Percentiles rank a stretch among this genome's conserved stretches.
Conservation (phyloP, 306 rosid species). For the Rosa lucieae region DNA sequence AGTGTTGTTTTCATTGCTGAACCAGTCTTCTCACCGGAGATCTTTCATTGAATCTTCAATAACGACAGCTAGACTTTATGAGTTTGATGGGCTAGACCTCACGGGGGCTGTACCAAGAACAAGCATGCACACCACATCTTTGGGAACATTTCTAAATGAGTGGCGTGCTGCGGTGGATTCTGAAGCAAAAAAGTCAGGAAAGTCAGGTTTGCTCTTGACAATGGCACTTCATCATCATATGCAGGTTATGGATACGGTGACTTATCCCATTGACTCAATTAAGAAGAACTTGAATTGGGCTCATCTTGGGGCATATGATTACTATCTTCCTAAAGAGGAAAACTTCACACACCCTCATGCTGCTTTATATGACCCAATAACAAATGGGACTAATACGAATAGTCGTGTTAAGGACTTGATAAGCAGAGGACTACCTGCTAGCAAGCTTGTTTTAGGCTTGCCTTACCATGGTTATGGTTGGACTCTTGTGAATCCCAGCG, state of each 20-base stretch:
- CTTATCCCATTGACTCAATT: slow-evolving; percentile 23
- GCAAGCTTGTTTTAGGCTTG: slow-evolving; percentile 35
- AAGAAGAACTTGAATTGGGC: slow-evolving; percentile 32
- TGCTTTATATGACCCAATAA: slow-evolving; percentile 24
- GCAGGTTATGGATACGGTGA: slow-evolving; percentile 17
- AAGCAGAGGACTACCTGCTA: slow-evolving; percentile 17
- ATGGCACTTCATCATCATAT: neutral
- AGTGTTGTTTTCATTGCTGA: slow-evolving; percentile 18
- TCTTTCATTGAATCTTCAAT: slow-evolving; percentile 35
- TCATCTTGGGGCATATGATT: slow-evolving; percentile 19
- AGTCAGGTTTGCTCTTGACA: slow-evolving; percentile 10
- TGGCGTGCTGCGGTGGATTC: slow-evolving; percentile 25
- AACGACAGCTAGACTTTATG: slow-evolving; percentile 26
- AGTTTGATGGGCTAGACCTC: slow-evolving; percentile 34
- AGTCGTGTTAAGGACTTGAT: slow-evolving; percentile 18
- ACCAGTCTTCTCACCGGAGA: slow-evolving; percentile 14
- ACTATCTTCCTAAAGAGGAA: slow-evolving; percentile 21
- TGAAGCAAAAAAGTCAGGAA: slow-evolving; percentile 18
- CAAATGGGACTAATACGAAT: slow-evolving; percentile 23
- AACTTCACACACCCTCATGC: slow-evolving; percentile 27
- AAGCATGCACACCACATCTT: slow-evolving; percentile 2
- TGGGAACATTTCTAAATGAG: slow-evolving; percentile 27
- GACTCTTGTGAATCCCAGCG: slow-evolving; percentile 26
- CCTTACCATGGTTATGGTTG: slow-evolving; percentile 37
- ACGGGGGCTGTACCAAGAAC: slow-evolving; percentile 17